Evolutionary conservation across 257 asterid genomes (phyloP).

Genomic region (Plantago major): DNA sequence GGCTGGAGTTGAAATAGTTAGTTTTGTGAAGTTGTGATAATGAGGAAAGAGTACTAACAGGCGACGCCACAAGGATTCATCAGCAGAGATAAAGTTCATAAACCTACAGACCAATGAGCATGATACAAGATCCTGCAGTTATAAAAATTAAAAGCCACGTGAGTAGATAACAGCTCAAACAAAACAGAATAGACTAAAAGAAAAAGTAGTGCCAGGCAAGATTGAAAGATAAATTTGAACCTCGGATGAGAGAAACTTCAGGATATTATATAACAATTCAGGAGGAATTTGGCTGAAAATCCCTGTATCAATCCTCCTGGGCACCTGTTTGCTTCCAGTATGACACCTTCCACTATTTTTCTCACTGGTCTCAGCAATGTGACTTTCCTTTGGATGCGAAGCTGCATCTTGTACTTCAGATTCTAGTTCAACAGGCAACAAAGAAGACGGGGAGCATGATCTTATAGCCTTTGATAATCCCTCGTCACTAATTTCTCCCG

Average conservation of each 20-base stretch:
- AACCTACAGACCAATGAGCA: conserved; percentile 80
- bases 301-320: conserved; percentile 50
- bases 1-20: not conserved
- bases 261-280: conserved; percentile 65
- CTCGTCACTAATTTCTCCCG: conserved; percentile 34
- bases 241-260: conserved; percentile 79
- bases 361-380: conserved; percentile 11
- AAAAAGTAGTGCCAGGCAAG: not conserved
- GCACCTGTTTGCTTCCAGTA: conserved; percentile 23
- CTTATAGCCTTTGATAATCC: conserved; percentile 21
- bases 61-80: conserved; percentile 84
- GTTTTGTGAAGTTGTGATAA: not conserved
- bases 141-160: conserved; percentile 10
- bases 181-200: too few relatives aligned
- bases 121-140: conserved; percentile 69
- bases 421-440: conserved; percentile 25
- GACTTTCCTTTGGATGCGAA: conserved; percentile 27
- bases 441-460: conserved; percentile 31
- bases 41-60: conserved; percentile 47
- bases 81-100: conserved; percentile 65
- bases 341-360: conserved; percentile 23
- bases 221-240: conserved; percentile 24
- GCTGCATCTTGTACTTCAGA: conserved; percentile 32
- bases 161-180: not conserved
- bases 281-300: conserved; percentile 64